Percentiles rank a stretch among this genome's conserved stretches.
These are phyloP conservation scores for Acorus calamus DNA, from an alignment of 106 monocot genomes.

Conservation along the genomic window DNA sequence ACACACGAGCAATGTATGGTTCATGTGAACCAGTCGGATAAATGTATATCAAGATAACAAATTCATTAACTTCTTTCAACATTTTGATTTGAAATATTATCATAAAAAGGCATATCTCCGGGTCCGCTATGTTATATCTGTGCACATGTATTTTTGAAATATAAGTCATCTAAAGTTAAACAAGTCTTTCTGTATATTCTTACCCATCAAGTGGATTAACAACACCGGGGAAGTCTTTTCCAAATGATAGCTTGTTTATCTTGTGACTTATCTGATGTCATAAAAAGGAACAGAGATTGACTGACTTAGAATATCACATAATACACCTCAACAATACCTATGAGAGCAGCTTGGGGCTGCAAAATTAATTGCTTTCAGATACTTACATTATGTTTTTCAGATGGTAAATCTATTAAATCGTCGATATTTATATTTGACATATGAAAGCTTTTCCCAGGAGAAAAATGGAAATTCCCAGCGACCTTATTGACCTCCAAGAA, in stretches of 20 bases:
- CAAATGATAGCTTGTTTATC: constrained; percentile 28
- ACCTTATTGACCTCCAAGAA: constrained; percentile 98
- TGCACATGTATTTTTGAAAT: no score
- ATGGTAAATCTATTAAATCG: constrained; percentile 13
- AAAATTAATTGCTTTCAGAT: background rate
- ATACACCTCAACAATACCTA: background rate
- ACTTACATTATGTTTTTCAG: constrained; percentile 21
- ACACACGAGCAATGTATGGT: no score
- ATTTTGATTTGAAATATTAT: no score
- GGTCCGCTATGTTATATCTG: no score
- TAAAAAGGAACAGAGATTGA: background rate
- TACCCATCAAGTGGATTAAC: constrained; percentile 81
- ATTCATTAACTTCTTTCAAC: no score
- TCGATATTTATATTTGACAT: constrained; percentile 42
- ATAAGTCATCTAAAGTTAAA: no score
- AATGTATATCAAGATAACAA: no score
- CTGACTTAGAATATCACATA: background rate
- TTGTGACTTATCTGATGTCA: constrained; percentile 23
- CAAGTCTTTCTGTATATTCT: background rate
- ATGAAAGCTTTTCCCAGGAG: constrained; percentile 84
- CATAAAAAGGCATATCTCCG: no score
- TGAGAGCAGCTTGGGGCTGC: background rate
- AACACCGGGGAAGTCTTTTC: constrained; percentile 26
- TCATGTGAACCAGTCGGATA: no score
- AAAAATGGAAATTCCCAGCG: constrained; percentile 97